phyloP scores from a whole-genome alignment of 31 red algal species.

The Bonnemaisonia californica region DNA sequence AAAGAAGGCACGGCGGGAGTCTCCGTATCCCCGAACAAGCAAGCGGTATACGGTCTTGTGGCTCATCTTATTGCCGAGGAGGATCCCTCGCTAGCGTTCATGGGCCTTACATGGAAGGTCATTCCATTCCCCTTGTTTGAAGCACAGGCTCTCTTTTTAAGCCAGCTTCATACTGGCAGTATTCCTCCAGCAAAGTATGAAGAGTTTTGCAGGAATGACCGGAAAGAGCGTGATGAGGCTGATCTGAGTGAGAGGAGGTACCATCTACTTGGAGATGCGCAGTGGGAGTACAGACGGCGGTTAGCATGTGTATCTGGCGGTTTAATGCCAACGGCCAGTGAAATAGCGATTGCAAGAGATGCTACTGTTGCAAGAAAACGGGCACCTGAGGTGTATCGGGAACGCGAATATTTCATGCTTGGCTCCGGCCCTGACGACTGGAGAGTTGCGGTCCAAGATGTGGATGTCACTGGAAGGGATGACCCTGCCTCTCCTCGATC shows the following conservation, averaged over 20 bases:
- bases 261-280: conserved; percentile 67
- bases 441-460: conserved; percentile 38
- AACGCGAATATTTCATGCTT: conserved; percentile 11
- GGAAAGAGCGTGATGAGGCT: conserved; percentile 20
- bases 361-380: conserved; percentile 9
- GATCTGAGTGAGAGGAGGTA: conserved; percentile 28
- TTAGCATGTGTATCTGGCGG: conserved; percentile 47
- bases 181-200: conserved; percentile 4
- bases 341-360: conserved; percentile 18
- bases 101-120: conserved; percentile 73
- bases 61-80: conserved; percentile 53
- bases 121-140: conserved; percentile 93
- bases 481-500: neutral
- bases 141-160: conserved; percentile 58
- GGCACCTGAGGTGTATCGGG: conserved; percentile 22
- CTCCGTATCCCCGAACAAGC: conserved; percentile 20
- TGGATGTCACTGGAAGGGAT: conserved; percentile 43
- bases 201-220: neutral
- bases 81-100: conserved; percentile 66
- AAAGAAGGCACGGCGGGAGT: conserved; percentile 54
- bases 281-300: conserved; percentile 85
- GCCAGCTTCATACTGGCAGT: conserved; percentile 33
- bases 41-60: conserved; percentile 56
- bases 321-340: neutral
- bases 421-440: conserved; percentile 29